phyloP scores from a whole-genome alignment of 2,329 filamentous ascomycete genomes.

The Colletotrichum tofieldiae region DNA sequence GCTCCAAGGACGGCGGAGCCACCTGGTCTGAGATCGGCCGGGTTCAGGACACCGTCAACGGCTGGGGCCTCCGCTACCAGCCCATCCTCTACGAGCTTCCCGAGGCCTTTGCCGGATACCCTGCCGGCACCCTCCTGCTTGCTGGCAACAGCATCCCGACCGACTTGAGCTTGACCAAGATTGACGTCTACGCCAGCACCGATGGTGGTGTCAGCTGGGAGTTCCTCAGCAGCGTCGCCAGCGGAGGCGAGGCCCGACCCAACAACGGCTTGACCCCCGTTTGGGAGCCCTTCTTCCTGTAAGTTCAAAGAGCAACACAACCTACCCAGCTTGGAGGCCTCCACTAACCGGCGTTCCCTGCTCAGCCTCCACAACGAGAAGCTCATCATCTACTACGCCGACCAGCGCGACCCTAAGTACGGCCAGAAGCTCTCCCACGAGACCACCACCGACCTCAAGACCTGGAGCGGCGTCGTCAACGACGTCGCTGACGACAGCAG shows the following conservation, averaged over 20 bases:
- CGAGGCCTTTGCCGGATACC: slow-evolving; percentile 69
- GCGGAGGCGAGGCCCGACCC: slow-evolving; percentile 72
- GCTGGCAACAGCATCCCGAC: slow-evolving; percentile 73
- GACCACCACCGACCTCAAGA: slow-evolving; percentile 69
- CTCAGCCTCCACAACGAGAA: slow-evolving; percentile 68
- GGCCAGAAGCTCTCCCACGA: slow-evolving; percentile 81
- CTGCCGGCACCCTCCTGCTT: slow-evolving; percentile 75
- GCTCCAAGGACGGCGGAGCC: slow-evolving; percentile 66
- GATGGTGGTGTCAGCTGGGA: slow-evolving; percentile 76
- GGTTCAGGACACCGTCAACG: slow-evolving; percentile 75
- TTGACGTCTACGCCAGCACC: slow-evolving; percentile 78
- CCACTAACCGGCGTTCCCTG: neutral
- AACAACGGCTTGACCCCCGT: slow-evolving; percentile 78
- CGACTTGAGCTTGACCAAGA: slow-evolving; percentile 74
- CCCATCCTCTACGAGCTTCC: slow-evolving; percentile 78
- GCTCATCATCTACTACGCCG: slow-evolving; percentile 79
- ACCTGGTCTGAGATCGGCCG: slow-evolving; percentile 76
- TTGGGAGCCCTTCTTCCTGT: slow-evolving; percentile 80
- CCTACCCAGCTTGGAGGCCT: fast-evolving
- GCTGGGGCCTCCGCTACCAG: slow-evolving; percentile 78
- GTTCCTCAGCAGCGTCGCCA: slow-evolving; percentile 77
- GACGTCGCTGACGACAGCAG: slow-evolving; percentile 72
- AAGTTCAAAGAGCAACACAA: slow-evolving; percentile 28
- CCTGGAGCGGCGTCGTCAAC: slow-evolving; percentile 69
- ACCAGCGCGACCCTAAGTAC: slow-evolving; percentile 76